These are phyloP conservation scores for Zoysia japonica DNA, from an alignment of 176 grass and related monocot species.

Conservation along the genomic window DNA sequence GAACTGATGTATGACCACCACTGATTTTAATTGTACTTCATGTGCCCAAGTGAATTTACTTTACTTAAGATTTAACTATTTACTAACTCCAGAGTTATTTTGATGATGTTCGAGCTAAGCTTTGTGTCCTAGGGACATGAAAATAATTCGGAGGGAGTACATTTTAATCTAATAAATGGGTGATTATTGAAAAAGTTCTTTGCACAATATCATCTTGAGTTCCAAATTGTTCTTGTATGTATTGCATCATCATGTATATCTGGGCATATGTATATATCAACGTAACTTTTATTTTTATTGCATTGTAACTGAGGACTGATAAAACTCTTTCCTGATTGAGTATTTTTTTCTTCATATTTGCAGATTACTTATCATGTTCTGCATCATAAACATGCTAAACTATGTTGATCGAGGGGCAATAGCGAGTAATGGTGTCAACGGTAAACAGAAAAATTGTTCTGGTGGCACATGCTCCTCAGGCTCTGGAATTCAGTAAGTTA, in stretches of 20 bases:
- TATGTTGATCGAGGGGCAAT: slow-evolving; percentile 96
- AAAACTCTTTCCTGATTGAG: not conserved
- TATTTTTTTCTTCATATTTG: slow-evolving; percentile 24
- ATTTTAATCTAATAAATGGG: not conserved
- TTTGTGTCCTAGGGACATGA: no score
- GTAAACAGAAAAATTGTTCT: slow-evolving; percentile 66
- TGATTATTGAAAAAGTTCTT: not conserved
- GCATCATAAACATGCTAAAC: slow-evolving; percentile 94
- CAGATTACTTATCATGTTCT: slow-evolving; percentile 97
- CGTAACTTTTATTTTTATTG: not conserved
- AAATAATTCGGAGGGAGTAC: no score
- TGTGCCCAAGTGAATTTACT: not conserved
- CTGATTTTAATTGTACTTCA: not conserved
- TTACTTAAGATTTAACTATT: not conserved
- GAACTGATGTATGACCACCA: not conserved
- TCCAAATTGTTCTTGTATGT: not conserved
- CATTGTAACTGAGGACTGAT: not conserved
- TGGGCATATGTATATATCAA: not conserved
- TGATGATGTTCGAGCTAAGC: not conserved
- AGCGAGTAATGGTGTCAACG: slow-evolving; percentile 99
- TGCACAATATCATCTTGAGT: not conserved
- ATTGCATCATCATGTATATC: not conserved
- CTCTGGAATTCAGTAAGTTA: slow-evolving; percentile 97
- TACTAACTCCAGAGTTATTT: no score
- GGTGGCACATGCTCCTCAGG: slow-evolving; percentile 73